These are phyloP conservation scores for Mortierella sp. DNA, from an alignment of 371 early-diverging fungal species.

Conservation along the genomic window DNA sequence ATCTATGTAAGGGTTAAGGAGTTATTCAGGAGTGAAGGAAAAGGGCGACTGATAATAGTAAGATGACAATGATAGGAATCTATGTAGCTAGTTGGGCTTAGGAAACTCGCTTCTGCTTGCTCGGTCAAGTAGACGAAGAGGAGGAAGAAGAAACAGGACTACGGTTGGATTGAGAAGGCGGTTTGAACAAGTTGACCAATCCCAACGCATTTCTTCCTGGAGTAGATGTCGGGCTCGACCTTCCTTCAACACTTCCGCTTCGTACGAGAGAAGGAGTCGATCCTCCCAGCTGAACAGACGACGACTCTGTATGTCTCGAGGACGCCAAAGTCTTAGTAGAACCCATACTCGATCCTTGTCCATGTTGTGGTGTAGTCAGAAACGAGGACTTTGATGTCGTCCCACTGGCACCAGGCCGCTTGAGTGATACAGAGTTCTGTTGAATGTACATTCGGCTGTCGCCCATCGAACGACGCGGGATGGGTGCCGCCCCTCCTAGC, in stretches of 20 bases:
- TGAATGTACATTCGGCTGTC: not conserved
- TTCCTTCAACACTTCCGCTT: not conserved
- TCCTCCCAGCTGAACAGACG: not conserved
- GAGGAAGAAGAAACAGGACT: not conserved
- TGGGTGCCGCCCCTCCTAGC: not conserved
- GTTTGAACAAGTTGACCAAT: not conserved
- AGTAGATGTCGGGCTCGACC: not conserved
- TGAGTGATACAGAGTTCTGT: conserved; percentile 2
- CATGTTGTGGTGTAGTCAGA: not conserved
- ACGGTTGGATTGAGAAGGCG: not conserved
- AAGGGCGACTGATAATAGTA: not conserved
- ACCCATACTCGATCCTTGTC: not conserved
- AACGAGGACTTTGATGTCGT: not conserved
- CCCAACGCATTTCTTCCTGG: not conserved
- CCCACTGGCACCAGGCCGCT: not conserved
- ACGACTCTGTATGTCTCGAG: not conserved
- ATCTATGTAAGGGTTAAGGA: too few relatives aligned
- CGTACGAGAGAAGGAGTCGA: not conserved
- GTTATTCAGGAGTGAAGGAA: too few relatives aligned
- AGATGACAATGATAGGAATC: not conserved
- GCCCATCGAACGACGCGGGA: not conserved
- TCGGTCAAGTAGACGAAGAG: not conserved
- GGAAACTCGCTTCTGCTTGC: not conserved
- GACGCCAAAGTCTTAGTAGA: not conserved
- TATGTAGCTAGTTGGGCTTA: too few relatives aligned